These are phyloP conservation scores for Neocucurbitaria cava DNA, from an alignment of 2,329 filamentous ascomycete genomes.

Conservation along the genomic window DNA sequence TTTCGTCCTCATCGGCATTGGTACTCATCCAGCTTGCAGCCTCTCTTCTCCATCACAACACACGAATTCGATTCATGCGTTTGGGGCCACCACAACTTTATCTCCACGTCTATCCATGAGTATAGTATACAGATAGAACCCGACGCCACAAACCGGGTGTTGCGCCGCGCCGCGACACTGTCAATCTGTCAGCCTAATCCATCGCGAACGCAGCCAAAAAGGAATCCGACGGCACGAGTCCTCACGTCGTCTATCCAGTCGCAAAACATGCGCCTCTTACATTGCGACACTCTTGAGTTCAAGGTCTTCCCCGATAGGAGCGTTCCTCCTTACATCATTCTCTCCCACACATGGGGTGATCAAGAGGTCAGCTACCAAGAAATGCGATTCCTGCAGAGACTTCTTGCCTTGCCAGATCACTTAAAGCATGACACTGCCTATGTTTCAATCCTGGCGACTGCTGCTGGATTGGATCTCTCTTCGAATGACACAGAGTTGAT, in stretches of 20 bases:
- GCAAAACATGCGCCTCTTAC: conserved; percentile 4
- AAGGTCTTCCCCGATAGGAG: conserved; percentile 6
- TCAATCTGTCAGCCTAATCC: too few species aligned
- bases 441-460: not conserved
- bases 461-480: not conserved
- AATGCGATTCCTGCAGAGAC: conserved; percentile 5
- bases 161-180: too few species aligned
- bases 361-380: conserved; percentile 21
- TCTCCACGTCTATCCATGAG: too few species aligned
- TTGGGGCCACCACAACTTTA: too few species aligned
- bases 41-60: too few species aligned
- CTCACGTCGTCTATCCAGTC: too few species aligned
- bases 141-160: too few species aligned
- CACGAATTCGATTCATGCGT: too few species aligned
- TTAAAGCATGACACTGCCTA: not conserved
- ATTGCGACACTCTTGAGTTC: conserved; percentile 1
- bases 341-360: conserved; percentile 20
- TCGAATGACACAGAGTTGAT: not conserved
- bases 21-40: too few species aligned
- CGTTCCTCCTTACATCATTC: conserved; percentile 19
- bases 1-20: not conserved
- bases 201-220: too few species aligned
- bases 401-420: not conserved
- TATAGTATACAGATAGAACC: too few species aligned
- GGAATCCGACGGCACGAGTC: too few species aligned